These are phyloP conservation scores for Emericellopsis terricola DNA, from an alignment of 495 filamentous ascomycete genomes.

Conservation along the genomic window DNA sequence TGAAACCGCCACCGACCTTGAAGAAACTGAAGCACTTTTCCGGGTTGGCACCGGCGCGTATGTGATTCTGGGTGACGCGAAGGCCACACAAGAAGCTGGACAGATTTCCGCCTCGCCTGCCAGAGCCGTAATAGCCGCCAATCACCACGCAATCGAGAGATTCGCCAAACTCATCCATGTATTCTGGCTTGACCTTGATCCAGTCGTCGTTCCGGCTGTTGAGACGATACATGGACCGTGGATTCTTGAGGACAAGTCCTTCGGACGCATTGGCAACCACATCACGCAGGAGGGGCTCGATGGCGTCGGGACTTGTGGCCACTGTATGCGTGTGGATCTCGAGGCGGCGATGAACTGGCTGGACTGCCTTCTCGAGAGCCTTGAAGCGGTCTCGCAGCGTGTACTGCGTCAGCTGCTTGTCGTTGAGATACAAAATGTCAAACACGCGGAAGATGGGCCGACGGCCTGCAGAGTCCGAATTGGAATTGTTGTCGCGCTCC, in stretches of 20 bases:
- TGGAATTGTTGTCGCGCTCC: conserved; percentile 64
- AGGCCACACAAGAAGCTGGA: conserved; percentile 82
- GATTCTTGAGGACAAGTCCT: conserved; percentile 89
- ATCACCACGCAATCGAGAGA: conserved; percentile 76
- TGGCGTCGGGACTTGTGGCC: conserved; percentile 46
- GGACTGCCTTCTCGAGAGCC: conserved; percentile 51
- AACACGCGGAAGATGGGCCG: conserved; percentile 76
- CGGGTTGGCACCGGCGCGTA: conserved; percentile 31
- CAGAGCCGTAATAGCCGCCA: conserved; percentile 85
- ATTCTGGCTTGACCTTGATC: conserved; percentile 98
- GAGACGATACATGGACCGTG: conserved; percentile 64
- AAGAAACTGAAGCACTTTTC: conserved; percentile 83
- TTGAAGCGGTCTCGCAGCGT: conserved; percentile 65
- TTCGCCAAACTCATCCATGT: conserved; percentile 95
- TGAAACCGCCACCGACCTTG: conserved; percentile 90
- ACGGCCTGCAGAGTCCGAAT: conserved; percentile 42
- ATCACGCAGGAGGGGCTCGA: conserved; percentile 61
- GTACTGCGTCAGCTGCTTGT: conserved; percentile 57
- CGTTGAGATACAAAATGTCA: conserved; percentile 82
- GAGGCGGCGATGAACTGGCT: conserved; percentile 48
- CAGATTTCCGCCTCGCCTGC: conserved; percentile 62
- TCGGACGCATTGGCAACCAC: conserved; percentile 82
- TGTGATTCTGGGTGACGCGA: conserved; percentile 50
- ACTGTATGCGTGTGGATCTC: conserved; percentile 64
- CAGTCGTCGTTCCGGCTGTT: conserved; percentile 92